Evolutionary conservation across 805 yeast species (phyloP).

Genomic region (Yamadazyma akitaensis): DNA sequence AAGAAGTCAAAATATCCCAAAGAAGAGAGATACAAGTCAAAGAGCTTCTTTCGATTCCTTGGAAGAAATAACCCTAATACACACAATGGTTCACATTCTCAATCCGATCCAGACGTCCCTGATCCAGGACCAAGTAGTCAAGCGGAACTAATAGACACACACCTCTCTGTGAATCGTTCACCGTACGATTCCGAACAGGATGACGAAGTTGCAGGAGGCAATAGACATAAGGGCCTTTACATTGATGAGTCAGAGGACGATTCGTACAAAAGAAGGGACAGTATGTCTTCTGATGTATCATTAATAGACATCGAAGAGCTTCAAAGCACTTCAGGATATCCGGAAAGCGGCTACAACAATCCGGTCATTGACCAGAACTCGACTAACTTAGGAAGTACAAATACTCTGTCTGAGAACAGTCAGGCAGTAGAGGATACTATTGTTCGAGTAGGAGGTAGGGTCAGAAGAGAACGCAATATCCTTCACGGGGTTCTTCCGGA

Average conservation of each 20-base stretch:
- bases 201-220: conserved; percentile 1
- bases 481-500: conserved; percentile 39
- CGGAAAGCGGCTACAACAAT: not conserved
- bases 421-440: conserved; percentile 9
- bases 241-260: conserved; percentile 8
- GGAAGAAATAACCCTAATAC: conserved; percentile 18
- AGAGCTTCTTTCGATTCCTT: conserved; percentile 35
- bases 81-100: conserved; percentile 6
- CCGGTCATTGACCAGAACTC: not conserved
- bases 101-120: conserved; percentile 4
- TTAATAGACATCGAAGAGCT: conserved; percentile 3
- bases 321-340: not conserved
- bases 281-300: conserved; percentile 1
- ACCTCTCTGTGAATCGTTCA: not conserved
- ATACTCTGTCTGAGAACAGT: not conserved
- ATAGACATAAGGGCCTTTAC: not conserved
- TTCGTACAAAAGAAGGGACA: not conserved
- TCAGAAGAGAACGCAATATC: conserved; percentile 26
- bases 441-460: conserved; percentile 25
- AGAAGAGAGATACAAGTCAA: conserved; percentile 38
- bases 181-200: conserved; percentile 3
- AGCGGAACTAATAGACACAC: not conserved
- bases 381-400: not conserved
- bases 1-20: conserved; percentile 31
- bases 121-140: not conserved